A percentile compares a stretch with the other conserved stretches of the same genome.
Evolutionary conservation across 2,329 filamentous ascomycete genomes (phyloP).

Genomic region (Cytospora mali): DNA sequence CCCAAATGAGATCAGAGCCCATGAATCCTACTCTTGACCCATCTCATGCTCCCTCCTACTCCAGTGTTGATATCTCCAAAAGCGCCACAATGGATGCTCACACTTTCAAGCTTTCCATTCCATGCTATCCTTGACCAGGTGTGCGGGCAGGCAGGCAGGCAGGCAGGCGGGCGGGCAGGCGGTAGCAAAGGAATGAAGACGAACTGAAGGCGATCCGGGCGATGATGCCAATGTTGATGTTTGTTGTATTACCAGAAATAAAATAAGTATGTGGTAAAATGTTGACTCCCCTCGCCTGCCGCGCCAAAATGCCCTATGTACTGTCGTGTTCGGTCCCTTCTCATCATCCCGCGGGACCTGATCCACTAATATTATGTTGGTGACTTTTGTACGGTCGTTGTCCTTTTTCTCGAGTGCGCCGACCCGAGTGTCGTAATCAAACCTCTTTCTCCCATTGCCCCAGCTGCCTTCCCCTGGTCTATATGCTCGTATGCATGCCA

Average conservation of each 20-base stretch:
- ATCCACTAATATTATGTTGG: constrained; percentile 28
- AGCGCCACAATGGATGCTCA: not conserved
- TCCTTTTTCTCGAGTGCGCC: constrained; percentile 9
- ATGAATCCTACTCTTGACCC: not conserved
- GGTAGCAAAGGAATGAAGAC: constrained; percentile 9
- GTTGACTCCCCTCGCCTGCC: constrained; percentile 20
- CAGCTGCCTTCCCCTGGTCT: constrained; percentile 22
- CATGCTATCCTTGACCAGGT: not conserved
- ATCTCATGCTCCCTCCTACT: constrained; percentile 8
- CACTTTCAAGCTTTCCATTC: not conserved
- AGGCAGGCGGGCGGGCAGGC: constrained; percentile 6
- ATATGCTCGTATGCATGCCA: constrained; percentile 25
- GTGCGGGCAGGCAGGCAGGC: constrained; percentile 5
- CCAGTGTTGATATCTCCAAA: not conserved
- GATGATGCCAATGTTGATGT: constrained; percentile 20
- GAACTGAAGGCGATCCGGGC: constrained; percentile 11
- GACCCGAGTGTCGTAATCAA: constrained; percentile 14
- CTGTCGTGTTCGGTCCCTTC: constrained; percentile 16
- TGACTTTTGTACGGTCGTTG: constrained; percentile 25
- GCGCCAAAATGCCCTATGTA: constrained; percentile 29
- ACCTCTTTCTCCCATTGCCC: constrained; percentile 3
- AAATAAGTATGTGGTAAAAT: constrained; percentile 28
- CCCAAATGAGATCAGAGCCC: not conserved
- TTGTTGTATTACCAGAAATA: constrained; percentile 29
- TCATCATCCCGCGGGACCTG: constrained; percentile 13